Evolutionary conservation across 1,284 basidiomycete species (phyloP), one percentile per base, ranked within the genome.

Genomic region (Tremellales sp.): DNA sequence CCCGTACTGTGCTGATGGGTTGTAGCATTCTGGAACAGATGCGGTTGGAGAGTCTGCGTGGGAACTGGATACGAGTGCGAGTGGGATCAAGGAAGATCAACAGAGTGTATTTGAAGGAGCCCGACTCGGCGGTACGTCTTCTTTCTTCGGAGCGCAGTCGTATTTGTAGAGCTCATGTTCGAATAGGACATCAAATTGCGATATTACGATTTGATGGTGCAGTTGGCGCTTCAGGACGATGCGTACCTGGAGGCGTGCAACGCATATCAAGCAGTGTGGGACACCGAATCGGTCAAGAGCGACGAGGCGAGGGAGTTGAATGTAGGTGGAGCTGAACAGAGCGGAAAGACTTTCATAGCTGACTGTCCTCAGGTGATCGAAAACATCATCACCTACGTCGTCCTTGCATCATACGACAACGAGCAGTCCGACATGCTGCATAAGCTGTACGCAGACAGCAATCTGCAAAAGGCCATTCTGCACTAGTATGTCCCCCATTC

Each of bases 361-460:
- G 36, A 48, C 40, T 18, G 14, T 29, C 3, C 16, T 4, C 56
- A 92, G 89, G 86, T 88, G 27, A 79, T 93, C 18, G 87, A 89
- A 72, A 89, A 93, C 69, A 91, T 97, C 49, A 85, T 95, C 46
- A 92, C 91, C 73, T 98, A 95, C 66, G 81, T 97, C 44, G 83
- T 97, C 19, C 82, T 98, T 44, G 86, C 92, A 0, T 84, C 93
- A 6, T 88, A 95, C 70, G 87, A 86, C 72, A 97, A 98, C 70
- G 95, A 98, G 72, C 95, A 99, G 73, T 89, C 84, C 13, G 93
- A 98, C 69, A 89, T 98, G 83, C 77, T 99, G 45, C 85, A 97
- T 62, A 85, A 91, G 60, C 77, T 95, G 24, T 90, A 82, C 63
- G 76, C 77, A 47, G 81, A 94, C 71, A 78, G 87, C 40, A 84